Conservation (phyloP, 2,329 filamentous ascomycete genomes). For the Arthroderma sp. region DNA sequence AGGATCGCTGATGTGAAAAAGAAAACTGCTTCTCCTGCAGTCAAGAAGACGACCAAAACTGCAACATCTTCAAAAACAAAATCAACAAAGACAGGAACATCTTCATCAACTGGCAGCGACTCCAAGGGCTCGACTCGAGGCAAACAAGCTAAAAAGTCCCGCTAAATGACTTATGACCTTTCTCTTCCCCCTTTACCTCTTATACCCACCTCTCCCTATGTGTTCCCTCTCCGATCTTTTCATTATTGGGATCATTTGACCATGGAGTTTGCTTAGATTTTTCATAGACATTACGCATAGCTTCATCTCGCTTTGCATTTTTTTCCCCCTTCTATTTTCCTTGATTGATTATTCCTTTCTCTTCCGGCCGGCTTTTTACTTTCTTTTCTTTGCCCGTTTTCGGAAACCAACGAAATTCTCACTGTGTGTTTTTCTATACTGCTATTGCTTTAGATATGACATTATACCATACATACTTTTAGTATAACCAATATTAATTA, state of each 20-base stretch:
- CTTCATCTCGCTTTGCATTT: not conserved
- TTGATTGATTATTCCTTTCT: not conserved
- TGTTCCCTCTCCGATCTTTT: constrained; percentile 1
- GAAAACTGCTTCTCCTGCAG: constrained; percentile 9
- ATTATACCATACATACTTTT: no score
- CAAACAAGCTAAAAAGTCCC: no score
- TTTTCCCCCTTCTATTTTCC: not conserved
- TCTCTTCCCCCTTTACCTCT: no score
- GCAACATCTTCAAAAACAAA: not conserved
- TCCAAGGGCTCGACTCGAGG: not conserved
- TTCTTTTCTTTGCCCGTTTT: no score
- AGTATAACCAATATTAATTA: no score
- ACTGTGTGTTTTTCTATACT: no score
- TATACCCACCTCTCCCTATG: not conserved
- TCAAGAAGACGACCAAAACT: not conserved
- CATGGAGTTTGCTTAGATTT: not conserved
- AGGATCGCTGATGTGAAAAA: not conserved
- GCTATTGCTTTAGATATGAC: no score
- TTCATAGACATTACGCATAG: not conserved
- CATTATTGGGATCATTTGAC: constrained; percentile 1
- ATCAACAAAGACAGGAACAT: not conserved
- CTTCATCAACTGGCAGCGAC: not conserved
- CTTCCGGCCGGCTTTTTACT: not conserved
- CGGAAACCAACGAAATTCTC: no score
- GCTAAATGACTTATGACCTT: no score